These are phyloP conservation scores for Noccaea bulbosa DNA, from an alignment of 345 rosid species.

Conservation along the genomic window DNA sequence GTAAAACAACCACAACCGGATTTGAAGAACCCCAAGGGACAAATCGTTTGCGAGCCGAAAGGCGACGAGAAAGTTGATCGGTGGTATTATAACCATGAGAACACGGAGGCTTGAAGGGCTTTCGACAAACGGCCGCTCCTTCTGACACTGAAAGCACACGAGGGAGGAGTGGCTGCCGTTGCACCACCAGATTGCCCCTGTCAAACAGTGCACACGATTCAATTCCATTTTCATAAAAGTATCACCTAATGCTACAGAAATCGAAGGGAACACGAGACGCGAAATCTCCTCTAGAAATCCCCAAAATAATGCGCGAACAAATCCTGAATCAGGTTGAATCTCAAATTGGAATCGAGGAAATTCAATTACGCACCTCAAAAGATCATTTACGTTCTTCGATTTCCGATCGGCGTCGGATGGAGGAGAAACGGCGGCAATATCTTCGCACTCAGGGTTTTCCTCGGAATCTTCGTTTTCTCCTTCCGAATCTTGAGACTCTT, in stretches of 20 bases:
- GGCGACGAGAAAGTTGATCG: slow-evolving; percentile 77
- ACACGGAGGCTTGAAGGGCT: slow-evolving; percentile 92
- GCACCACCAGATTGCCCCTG: slow-evolving; percentile 87
- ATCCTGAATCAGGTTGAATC: not conserved
- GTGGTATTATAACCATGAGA: slow-evolving; percentile 59
- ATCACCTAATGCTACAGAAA: slow-evolving; percentile 2
- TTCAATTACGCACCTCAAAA: slow-evolving; percentile 62
- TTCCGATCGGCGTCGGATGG: slow-evolving; percentile 66
- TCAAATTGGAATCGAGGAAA: not conserved
- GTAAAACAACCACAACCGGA: slow-evolving; percentile 61
- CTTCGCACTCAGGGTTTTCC: slow-evolving; percentile 36
- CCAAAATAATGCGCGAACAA: slow-evolving; percentile 7
- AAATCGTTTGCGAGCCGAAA: slow-evolving; percentile 84
- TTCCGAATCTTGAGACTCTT: slow-evolving; percentile 37
- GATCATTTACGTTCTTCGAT: slow-evolving; percentile 89
- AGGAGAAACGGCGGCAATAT: slow-evolving; percentile 41
- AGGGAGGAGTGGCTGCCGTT: slow-evolving; percentile 83
- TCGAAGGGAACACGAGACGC: slow-evolving; percentile 14
- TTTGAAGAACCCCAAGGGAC: slow-evolving; percentile 90
- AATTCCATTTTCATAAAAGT: slow-evolving; percentile 20
- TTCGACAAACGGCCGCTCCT: slow-evolving; percentile 90
- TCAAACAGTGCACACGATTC: slow-evolving; percentile 20
- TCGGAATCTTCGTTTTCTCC: slow-evolving; percentile 42
- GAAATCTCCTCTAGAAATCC: not conserved
- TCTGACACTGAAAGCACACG: slow-evolving; percentile 81